Evolutionary conservation across 176 grass and related monocot species (phyloP).

Genomic region (Aegilops speltoides): DNA sequence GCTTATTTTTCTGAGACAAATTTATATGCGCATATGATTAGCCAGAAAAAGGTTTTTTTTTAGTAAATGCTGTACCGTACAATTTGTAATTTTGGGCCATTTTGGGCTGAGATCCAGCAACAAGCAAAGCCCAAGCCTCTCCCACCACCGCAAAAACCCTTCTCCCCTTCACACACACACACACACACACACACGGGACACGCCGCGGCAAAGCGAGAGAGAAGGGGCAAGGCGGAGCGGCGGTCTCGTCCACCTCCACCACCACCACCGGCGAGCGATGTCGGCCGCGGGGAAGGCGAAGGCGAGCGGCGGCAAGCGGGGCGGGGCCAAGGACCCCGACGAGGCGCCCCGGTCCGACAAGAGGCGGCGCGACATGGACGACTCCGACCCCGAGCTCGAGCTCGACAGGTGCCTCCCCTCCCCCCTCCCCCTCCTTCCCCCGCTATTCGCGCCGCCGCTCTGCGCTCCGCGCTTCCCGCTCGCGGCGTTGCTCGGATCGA

Average conservation of each 20-base stretch:
- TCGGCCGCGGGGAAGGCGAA: slow-evolving; percentile 36
- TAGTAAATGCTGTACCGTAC: no score
- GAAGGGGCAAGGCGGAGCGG: background rate
- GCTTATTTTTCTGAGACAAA: no score
- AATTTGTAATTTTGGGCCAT: background rate
- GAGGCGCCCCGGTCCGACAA: slow-evolving; percentile 42
- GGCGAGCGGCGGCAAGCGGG: slow-evolving; percentile 38
- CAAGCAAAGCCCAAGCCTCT: background rate
- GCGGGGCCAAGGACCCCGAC: slow-evolving; percentile 30
- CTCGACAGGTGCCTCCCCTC: slow-evolving; percentile 22
- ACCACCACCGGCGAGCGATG: slow-evolving; percentile 15
- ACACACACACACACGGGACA: background rate
- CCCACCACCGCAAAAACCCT: background rate
- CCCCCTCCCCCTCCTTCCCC: no score
- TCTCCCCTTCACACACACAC: background rate
- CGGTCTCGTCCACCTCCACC: background rate
- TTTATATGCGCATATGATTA: no score
- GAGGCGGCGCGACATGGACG: slow-evolving; percentile 32
- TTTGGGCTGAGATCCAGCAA: background rate
- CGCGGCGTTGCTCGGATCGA: background rate
- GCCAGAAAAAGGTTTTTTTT: no score
- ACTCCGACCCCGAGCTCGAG: slow-evolving; percentile 40
- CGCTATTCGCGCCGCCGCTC: background rate
- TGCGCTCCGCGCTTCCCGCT: background rate
- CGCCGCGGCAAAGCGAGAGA: background rate